Evolutionary conservation across 139 green algal species (phyloP).

Genomic region (Chlamydomonas urium): DNA sequence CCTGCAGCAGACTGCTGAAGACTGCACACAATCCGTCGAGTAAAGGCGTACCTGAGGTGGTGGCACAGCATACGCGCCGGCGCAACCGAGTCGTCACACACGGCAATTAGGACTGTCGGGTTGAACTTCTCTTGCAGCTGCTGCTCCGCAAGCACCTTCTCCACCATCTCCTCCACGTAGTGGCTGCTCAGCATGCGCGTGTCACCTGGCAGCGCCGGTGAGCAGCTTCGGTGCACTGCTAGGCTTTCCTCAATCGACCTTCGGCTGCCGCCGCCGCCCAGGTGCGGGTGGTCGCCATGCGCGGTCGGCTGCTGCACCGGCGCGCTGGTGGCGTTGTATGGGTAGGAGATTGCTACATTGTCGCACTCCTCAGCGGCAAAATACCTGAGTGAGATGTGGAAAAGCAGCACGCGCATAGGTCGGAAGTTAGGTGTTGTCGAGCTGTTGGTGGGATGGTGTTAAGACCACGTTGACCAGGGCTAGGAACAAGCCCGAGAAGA

Average conservation of each 20-base stretch:
- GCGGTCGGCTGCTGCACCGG: background rate
- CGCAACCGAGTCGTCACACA: constrained; percentile 4
- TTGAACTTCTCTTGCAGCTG: constrained; percentile 19
- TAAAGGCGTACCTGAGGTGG: constrained; percentile 12
- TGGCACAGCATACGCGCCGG: constrained; percentile 14
- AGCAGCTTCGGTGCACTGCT: background rate
- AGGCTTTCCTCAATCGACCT: constrained; percentile 6
- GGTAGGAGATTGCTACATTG: constrained; percentile 22
- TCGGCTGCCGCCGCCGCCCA: background rate
- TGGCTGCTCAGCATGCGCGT: constrained; percentile 12
- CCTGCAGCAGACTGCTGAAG: too few species aligned
- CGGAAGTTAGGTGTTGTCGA: too few species aligned
- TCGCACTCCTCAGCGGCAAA: constrained; percentile 20
- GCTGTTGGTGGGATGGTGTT: too few species aligned
- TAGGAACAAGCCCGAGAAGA: too few species aligned
- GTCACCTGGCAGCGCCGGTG: background rate
- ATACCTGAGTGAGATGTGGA: constrained; percentile 13
- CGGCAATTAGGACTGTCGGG: constrained; percentile 9
- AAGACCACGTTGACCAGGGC: too few species aligned
- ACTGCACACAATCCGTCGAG: too few species aligned
- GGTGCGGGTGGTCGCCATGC: constrained; percentile 13
- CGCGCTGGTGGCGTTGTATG: background rate
- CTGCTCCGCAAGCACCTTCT: constrained; percentile 20
- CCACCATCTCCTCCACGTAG: constrained; percentile 20
- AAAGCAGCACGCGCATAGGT: too few species aligned